Conservation (phyloP, 257 asterid genomes). For the Solanum piurae region DNA sequence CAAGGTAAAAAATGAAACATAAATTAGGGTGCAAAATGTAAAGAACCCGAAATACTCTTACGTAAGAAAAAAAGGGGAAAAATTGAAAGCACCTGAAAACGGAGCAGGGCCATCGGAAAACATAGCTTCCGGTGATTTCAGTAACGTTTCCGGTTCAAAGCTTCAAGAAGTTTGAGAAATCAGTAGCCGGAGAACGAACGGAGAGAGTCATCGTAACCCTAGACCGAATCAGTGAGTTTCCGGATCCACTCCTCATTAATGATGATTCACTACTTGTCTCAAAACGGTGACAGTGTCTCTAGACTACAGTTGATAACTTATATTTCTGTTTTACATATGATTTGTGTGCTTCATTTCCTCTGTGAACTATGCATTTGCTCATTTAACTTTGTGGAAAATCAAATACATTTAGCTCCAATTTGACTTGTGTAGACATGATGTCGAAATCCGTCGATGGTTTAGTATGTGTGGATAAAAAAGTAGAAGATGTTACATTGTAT, state of each 20-base stretch:
- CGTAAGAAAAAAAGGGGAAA: background rate
- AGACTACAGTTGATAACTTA: background rate
- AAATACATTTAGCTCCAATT: background rate
- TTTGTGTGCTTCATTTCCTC: background rate
- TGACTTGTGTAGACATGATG: background rate
- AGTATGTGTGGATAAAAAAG: background rate
- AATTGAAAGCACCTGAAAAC: background rate
- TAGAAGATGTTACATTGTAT: background rate
- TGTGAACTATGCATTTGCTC: background rate
- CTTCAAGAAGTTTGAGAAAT: background rate
- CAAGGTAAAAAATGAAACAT: background rate
- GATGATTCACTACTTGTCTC: background rate
- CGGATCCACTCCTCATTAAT: background rate
- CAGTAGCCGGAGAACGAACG: background rate
- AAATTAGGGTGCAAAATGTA: background rate
- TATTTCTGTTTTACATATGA: background rate
- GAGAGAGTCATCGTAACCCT: background rate
- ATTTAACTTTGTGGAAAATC: background rate
- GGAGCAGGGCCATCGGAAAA: background rate
- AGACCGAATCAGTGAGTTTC: background rate
- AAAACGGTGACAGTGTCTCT: background rate
- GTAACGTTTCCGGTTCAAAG: background rate
- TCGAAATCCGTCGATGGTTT: background rate
- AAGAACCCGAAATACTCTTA: background rate
- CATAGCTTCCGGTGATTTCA: background rate